Evolutionary conservation across 768 basidiomycete genomes (phyloP).

Genomic region (Multifurca ochricompacta): DNA sequence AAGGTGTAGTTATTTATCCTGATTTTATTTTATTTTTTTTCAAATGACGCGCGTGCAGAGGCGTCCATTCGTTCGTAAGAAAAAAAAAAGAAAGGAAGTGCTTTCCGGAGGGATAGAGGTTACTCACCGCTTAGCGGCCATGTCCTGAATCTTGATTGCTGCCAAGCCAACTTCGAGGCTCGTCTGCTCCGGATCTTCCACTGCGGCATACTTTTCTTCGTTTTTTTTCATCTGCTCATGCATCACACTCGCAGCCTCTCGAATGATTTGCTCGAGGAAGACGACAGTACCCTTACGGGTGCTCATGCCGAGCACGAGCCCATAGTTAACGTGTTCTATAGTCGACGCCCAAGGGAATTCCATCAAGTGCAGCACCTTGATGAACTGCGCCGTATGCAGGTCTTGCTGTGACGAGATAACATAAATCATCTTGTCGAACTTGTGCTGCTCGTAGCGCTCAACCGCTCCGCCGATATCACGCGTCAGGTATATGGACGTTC

Average conservation of each 20-base stretch:
- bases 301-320: constrained; percentile 92
- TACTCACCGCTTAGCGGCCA: constrained; percentile 82
- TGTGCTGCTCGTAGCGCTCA: constrained; percentile 87
- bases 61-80: no score
- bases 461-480: constrained; percentile 93
- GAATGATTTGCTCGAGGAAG: constrained; percentile 88
- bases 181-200: constrained; percentile 80
- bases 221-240: constrained; percentile 96
- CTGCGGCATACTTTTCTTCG: constrained; percentile 81
- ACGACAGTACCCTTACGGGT: constrained; percentile 90
- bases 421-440: constrained; percentile 90
- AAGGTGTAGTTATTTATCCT: constrained; percentile 97
- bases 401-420: constrained; percentile 86
- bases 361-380: constrained; percentile 90
- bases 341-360: constrained; percentile 76
- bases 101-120: not conserved
- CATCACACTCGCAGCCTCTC: constrained; percentile 84
- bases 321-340: constrained; percentile 86
- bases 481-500: constrained; percentile 89
- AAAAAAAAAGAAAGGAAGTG: no score
- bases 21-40: no score
- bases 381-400: constrained; percentile 83
- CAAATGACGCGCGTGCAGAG: no score
- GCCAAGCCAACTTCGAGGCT: constrained; percentile 85
- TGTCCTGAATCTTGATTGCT: constrained; percentile 96